Conservation (phyloP, 2,329 filamentous ascomycete species). For the Eurotiales sp. region DNA sequence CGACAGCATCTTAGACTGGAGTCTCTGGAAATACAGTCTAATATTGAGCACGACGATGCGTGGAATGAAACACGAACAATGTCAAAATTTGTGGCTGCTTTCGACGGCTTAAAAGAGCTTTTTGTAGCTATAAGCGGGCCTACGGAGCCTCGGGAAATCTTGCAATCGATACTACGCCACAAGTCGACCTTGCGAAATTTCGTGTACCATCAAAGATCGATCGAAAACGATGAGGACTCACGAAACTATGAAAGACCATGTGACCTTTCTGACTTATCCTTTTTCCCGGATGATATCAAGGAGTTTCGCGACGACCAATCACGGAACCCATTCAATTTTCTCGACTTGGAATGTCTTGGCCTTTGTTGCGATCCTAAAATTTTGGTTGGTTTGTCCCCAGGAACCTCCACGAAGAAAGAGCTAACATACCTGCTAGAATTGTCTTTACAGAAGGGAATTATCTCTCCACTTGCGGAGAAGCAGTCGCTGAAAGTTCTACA, state of each 20-base stretch:
- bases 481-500: constrained; percentile 6
- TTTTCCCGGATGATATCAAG: background rate
- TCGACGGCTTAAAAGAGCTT: constrained; percentile 8
- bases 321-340: background rate
- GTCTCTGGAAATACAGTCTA: constrained; percentile 1
- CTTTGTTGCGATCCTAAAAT: background rate
- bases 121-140: background rate
- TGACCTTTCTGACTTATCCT: background rate
- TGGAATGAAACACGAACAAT: background rate
- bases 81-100: constrained; percentile 1
- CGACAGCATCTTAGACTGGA: background rate
- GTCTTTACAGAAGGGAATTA: background rate
- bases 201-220: background rate
- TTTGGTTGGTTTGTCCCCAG: background rate
- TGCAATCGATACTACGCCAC: background rate
- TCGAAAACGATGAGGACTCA: background rate
- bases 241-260: background rate
- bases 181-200: constrained; percentile 3
- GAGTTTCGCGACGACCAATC: background rate
- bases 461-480: background rate
- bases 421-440: background rate
- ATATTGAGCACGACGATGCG: background rate
- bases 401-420: background rate
- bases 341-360: background rate
- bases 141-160: background rate